Base-by-base conservation (phyloP, 768 basidiomycete species). In the Pholiota microspora region DNA sequence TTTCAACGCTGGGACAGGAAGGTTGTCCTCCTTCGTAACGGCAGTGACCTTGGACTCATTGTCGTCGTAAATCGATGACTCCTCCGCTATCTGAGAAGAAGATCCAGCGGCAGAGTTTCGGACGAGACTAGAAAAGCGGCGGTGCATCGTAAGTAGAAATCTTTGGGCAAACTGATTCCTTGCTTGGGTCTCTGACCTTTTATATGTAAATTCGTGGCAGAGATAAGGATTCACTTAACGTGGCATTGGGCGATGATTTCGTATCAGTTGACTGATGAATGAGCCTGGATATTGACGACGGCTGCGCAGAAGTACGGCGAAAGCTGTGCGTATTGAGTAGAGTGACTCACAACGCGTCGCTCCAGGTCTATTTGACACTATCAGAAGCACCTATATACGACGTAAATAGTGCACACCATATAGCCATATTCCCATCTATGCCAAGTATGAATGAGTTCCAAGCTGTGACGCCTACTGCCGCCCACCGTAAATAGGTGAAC, bases 1-100 rank as follows among this genome's bases (percentile, higher is more conserved):
- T 68, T 85, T 82, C 52, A 82, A 69, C 13, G 77, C 77, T 25
- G 78, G 77, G 4, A 71, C 65, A 51, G 78, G 69, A 2, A 76
- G 61, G 0, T 66, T 59, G 34, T 76, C 74, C 10, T 75, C 72
- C 31, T 63, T 67, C 23, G 65, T 69, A 9, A 72, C 59, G 0
- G 74, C 71, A 0, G 72, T 65, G 6, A 55, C 54, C 51, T 68
- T 71, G 1, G 74, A 76, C 52, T 74, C 69, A 2, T 62, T 53
- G 24, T 76, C 75, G 25, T 75, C 75, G 15, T 66, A 62, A 3
- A 62, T 57, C 0, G 53, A 42, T 49, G 50, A 51, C 23, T 56
- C 62, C 7, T 56, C 46, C 23, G 35, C 35, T 31, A 51, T 49
- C 12, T 42, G 40, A 48, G 58, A 58, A 25, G 57, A 44, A 24